Evolutionary conservation across 179 eudicot genomes (phyloP).

Genomic region (Spergularia azorica): DNA sequence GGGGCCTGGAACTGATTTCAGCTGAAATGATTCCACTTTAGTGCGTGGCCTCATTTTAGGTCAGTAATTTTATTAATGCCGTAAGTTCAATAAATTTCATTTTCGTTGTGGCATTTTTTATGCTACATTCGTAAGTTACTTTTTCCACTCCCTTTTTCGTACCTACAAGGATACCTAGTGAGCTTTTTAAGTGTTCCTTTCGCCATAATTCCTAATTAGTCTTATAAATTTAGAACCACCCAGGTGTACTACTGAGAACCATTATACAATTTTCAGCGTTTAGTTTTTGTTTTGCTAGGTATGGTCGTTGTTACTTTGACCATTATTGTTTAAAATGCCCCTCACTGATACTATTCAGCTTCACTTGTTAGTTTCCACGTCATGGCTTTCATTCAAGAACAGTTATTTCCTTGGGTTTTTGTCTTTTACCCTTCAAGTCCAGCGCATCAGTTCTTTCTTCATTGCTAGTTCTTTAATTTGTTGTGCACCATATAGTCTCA

Average conservation of each 20-base stretch:
- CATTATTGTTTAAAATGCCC: neutral
- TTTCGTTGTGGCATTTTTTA: slow-evolving; percentile 55
- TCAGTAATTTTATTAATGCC: slow-evolving; percentile 76
- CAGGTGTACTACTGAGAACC: neutral
- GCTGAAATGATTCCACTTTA: slow-evolving; percentile 95
- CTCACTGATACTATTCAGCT: neutral
- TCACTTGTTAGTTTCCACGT: neutral
- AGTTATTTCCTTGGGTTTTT: too few species aligned
- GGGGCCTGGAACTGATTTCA: slow-evolving; percentile 98
- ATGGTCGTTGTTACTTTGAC: neutral
- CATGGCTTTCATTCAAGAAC: too few species aligned
- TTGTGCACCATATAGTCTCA: too few species aligned
- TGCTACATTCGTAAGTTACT: slow-evolving; percentile 50
- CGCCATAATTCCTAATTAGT: slow-evolving; percentile 9
- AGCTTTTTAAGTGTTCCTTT: slow-evolving; percentile 25
- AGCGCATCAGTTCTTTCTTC: too few species aligned
- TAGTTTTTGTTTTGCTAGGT: slow-evolving; percentile 13
- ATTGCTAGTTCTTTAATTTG: too few species aligned
- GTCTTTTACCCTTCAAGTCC: too few species aligned
- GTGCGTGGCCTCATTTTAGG: slow-evolving; percentile 92
- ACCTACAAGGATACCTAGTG: slow-evolving; percentile 21
- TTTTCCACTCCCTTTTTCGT: slow-evolving; percentile 33
- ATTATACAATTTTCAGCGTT: slow-evolving; percentile 11
- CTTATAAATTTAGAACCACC: slow-evolving; percentile 15
- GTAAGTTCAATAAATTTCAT: slow-evolving; percentile 44